phyloP scores from a whole-genome alignment of 176 grass and related monocot genomes.

The Coix lacrymajobi region DNA sequence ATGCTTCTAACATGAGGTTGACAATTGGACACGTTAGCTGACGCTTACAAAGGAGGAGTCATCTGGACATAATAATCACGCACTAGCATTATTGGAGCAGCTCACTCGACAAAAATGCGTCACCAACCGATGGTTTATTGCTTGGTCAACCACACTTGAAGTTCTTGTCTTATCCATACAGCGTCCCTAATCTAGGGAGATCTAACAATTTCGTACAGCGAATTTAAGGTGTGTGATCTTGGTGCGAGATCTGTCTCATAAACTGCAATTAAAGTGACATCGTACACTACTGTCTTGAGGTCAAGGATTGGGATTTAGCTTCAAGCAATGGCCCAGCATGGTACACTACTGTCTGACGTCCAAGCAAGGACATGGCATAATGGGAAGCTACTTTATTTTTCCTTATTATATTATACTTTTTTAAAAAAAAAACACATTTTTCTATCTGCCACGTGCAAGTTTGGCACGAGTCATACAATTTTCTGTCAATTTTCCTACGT shows the following conservation, averaged over 20 bases:
- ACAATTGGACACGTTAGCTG: slow-evolving; percentile 29
- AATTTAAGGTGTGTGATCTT: slow-evolving; percentile 16
- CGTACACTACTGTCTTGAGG: background rate
- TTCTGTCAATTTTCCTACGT: background rate
- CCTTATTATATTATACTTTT: background rate
- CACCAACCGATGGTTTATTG: slow-evolving; percentile 36
- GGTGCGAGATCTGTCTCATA: background rate
- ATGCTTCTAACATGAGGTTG: slow-evolving; percentile 21
- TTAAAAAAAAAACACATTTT: background rate
- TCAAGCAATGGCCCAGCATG: slow-evolving; percentile 35
- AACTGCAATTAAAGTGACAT: slow-evolving; percentile 15
- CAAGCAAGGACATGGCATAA: slow-evolving; percentile 18
- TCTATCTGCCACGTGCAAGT: background rate
- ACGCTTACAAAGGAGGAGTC: slow-evolving; percentile 10
- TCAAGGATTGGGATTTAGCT: slow-evolving; percentile 28
- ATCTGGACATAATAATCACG: slow-evolving; percentile 10
- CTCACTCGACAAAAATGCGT: slow-evolving; percentile 21
- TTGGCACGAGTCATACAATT: too few species aligned
- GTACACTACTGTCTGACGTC: slow-evolving; percentile 3
- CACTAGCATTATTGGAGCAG: slow-evolving; percentile 17
- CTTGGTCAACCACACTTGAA: slow-evolving; percentile 27
- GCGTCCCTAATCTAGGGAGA: slow-evolving; percentile 26
- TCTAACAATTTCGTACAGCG: background rate
- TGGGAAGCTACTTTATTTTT: background rate
- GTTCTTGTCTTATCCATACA: slow-evolving; percentile 11